phyloP scores from a whole-genome alignment of 2,329 filamentous ascomycete genomes.

The Nakataea oryzae region DNA sequence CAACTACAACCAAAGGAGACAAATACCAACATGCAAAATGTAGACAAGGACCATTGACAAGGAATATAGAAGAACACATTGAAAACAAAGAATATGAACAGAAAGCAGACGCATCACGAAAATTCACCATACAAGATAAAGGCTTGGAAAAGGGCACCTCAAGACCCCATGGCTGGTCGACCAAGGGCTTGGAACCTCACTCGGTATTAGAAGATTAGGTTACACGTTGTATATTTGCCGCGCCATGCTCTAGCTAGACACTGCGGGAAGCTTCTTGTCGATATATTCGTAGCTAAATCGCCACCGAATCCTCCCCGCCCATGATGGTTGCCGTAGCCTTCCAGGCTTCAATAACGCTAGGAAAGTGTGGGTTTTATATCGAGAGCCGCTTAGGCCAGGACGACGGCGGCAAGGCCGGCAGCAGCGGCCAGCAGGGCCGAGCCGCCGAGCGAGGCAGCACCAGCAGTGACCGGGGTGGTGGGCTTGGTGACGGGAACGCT shows the following conservation, averaged over 20 bases:
- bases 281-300: constrained; percentile 8
- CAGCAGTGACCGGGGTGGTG: constrained; percentile 32
- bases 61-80: too few relatives aligned
- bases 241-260: constrained; percentile 11
- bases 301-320: constrained; percentile 11
- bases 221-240: constrained; percentile 23
- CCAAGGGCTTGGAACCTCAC: neutral
- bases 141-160: neutral
- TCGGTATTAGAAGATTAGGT: constrained; percentile 38
- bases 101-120: neutral
- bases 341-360: constrained; percentile 25
- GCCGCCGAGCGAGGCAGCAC: constrained; percentile 41
- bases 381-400: constrained; percentile 37
- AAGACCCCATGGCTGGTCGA: neutral
- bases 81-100: neutral
- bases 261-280: constrained; percentile 20
- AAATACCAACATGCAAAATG: too few relatives aligned
- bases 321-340: constrained; percentile 24
- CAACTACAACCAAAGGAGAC: too few relatives aligned
- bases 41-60: too few relatives aligned
- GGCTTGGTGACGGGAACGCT: constrained; percentile 11
- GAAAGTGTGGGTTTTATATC: constrained; percentile 10
- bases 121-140: neutral
- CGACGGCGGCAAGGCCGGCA: constrained; percentile 41
- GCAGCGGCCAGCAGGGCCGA: constrained; percentile 43